A percentile compares a stretch with the other conserved stretches of the same genome.
These are phyloP conservation scores for Candida namnaoensis DNA, from an alignment of 805 yeast genomes.

Conservation along the genomic window DNA sequence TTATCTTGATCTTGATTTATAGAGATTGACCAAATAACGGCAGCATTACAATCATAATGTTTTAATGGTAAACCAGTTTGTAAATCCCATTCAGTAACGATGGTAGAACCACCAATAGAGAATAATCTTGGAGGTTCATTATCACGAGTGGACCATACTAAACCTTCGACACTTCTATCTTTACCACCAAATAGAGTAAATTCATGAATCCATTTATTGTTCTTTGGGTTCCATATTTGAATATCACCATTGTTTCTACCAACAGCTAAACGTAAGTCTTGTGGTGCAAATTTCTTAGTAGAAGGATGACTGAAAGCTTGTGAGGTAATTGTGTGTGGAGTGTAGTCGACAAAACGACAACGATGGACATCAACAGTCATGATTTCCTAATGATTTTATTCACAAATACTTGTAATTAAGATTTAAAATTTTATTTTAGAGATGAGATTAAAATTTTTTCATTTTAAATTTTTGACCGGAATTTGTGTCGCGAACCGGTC, in stretches of 20 bases:
- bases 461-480: background rate
- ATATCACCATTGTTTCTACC: constrained; percentile 93
- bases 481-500: background rate
- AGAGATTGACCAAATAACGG: constrained; percentile 86
- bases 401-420: too few species aligned
- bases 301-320: constrained; percentile 67
- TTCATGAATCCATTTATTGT: constrained; percentile 72
- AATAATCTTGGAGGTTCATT: constrained; percentile 62
- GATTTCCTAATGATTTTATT: background rate
- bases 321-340: constrained; percentile 79
- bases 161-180: constrained; percentile 82
- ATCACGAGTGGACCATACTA: constrained; percentile 61
- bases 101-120: constrained; percentile 90
- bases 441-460: background rate
- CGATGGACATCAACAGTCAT: constrained; percentile 46
- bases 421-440: background rate
- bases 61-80: constrained; percentile 59
- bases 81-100: constrained; percentile 88
- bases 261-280: constrained; percentile 70
- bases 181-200: constrained; percentile 64
- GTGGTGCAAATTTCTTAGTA: constrained; percentile 34
- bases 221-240: constrained; percentile 89
- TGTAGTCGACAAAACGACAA: constrained; percentile 84
- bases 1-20: constrained; percentile 50
- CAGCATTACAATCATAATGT: constrained; percentile 86